Evolutionary conservation across 441 rosid species (phyloP).

Genomic region (Gossypium aridum): DNA sequence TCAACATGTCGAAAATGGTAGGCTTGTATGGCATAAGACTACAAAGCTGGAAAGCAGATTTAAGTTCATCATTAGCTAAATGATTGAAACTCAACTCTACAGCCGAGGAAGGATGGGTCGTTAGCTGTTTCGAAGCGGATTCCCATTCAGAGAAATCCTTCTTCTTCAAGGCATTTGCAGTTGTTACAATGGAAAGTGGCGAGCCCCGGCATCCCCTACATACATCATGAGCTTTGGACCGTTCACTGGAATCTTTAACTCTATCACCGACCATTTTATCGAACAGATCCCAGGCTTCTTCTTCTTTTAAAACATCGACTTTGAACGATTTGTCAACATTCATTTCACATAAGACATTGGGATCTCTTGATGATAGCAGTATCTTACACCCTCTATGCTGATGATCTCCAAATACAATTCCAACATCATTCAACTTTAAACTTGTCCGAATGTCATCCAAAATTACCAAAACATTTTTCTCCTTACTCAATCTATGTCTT

Average conservation of each 20-base stretch:
- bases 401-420: conserved; percentile 21
- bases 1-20: conserved; percentile 13
- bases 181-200: conserved; percentile 25
- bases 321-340: conserved; percentile 16
- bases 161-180: conserved; percentile 25
- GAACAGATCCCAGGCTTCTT: conserved; percentile 27
- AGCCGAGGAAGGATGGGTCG: neutral
- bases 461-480: conserved; percentile 24
- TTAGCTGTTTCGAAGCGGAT: neutral
- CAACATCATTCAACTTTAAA: conserved; percentile 20
- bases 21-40: neutral
- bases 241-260: conserved; percentile 1
- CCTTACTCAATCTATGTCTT: conserved; percentile 2
- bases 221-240: conserved; percentile 15
- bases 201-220: conserved; percentile 25
- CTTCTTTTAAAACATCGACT: conserved; percentile 19
- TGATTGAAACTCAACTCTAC: conserved; percentile 19
- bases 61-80: conserved; percentile 12
- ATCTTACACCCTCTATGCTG: conserved; percentile 25
- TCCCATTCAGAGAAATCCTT: neutral
- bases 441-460: conserved; percentile 30
- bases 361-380: conserved; percentile 21
- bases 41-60: conserved; percentile 19
- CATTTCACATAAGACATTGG: conserved; percentile 23
- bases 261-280: conserved; percentile 20